Conservation (phyloP, 371 early-diverging fungal genomes). For the Syncephalastrum sp. region DNA sequence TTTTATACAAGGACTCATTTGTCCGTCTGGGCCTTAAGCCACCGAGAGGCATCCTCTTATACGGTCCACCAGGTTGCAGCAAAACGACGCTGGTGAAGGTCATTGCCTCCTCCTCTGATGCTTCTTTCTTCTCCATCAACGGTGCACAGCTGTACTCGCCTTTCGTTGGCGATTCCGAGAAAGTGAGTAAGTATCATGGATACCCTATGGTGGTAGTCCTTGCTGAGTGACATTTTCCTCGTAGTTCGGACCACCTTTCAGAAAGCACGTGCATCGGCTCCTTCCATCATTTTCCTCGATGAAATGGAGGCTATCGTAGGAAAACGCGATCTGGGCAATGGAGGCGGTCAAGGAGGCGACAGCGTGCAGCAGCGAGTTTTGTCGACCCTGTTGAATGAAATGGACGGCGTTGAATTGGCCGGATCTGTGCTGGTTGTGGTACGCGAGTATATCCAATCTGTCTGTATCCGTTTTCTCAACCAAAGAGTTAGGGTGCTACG, state of each 20-base stretch:
- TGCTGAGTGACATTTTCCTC: not conserved
- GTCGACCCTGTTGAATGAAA: slow-evolving; percentile 92
- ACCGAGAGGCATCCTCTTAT: slow-evolving; percentile 89
- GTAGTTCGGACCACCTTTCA: slow-evolving; percentile 79
- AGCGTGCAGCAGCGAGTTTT: slow-evolving; percentile 87
- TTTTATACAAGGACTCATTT: slow-evolving; percentile 73
- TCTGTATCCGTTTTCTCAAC: not conserved
- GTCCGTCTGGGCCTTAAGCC: slow-evolving; percentile 77
- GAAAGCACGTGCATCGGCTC: slow-evolving; percentile 83
- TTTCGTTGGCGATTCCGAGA: slow-evolving; percentile 95
- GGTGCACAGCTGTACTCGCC: slow-evolving; percentile 91
- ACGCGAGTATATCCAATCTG: slow-evolving; percentile 4
- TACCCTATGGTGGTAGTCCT: not conserved
- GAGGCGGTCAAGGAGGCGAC: slow-evolving; percentile 65
- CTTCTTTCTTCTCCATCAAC: slow-evolving; percentile 84
- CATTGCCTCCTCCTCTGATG: slow-evolving; percentile 76
- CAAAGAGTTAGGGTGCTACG: slow-evolving; percentile 77
- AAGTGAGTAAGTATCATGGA: slow-evolving; percentile 44
- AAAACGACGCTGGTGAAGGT: slow-evolving; percentile 95
- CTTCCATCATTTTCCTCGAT: slow-evolving; percentile 96
- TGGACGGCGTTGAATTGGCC: slow-evolving; percentile 92
- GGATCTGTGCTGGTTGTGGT: slow-evolving; percentile 80
- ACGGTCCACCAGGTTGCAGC: slow-evolving; percentile 98
- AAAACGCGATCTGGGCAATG: slow-evolving; percentile 75
- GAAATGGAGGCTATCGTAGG: slow-evolving; percentile 99